Base-by-base conservation (phyloP, 2,329 filamentous ascomycete genomes). In the Exophiala viscosa region DNA sequence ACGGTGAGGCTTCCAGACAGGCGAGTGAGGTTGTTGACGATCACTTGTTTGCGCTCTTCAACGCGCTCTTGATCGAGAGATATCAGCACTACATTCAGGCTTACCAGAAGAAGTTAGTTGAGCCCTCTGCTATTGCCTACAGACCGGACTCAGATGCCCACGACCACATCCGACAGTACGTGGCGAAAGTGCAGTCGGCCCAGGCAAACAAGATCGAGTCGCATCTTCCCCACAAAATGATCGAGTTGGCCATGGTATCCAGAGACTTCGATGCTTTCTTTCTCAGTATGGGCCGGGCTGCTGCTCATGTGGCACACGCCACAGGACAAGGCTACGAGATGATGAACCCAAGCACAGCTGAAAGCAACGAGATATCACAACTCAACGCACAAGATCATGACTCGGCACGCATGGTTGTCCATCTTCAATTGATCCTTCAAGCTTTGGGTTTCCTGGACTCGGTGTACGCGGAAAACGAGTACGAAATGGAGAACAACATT, bases 21-120 rank as follows among this genome's bases (percentile, higher is more conserved):
- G 83, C 92, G 35, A 90, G 88, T 66, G 78, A 81, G 45, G 83
- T 79, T 17, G 95, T 90, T 86, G 89, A 96, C 61, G 92, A 97
- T 65, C 83, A 86, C 62, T 77, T 96, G 14, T 96, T 93, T 68
- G 85, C 86, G 33, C 84, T 91, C 67, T 93, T 93, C 74, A 96
- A 95, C 65, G 85, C 88, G n/a, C 75, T 92, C 4, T 72, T 96
- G 8, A 81, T 91, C 48, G 82, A 84, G 2, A 86, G 92, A 62
- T 92, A 95, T 66, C 87, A 92, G 61, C 74, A 76, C 2, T 95
- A 87, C 64, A 71, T 73, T 59, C 67, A 70, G 42, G 71, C 74
- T 46, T 71, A 74, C 40, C 66, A 68, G 42, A 65, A 68, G 39
- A 74, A 70, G 57, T 54, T 75, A 7, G 17, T 40, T 68, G 72